Evolutionary conservation across 2,329 filamentous ascomycete genomes (phyloP).

Genomic region (Aspergillus cejpii): DNA sequence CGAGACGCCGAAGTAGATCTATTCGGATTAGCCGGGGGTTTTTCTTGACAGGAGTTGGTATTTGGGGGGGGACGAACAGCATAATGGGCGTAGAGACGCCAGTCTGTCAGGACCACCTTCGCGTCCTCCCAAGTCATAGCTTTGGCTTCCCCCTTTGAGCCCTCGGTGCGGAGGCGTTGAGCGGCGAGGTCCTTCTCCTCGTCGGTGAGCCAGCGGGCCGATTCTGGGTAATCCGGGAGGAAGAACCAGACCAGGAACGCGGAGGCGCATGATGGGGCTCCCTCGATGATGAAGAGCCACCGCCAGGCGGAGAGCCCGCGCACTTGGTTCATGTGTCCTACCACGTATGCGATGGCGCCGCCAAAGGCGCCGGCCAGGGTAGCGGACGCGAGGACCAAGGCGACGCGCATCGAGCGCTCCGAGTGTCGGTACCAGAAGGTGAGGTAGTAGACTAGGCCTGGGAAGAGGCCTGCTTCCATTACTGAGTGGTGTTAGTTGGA

Average conservation of each 20-base stretch:
- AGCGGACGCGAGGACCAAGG: constrained; percentile 49
- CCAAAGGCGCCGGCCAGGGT: constrained; percentile 51
- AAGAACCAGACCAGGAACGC: constrained; percentile 42
- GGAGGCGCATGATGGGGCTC: constrained; percentile 34
- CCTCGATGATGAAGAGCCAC: constrained; percentile 46
- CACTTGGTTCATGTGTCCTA: constrained; percentile 35
- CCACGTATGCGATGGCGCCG: constrained; percentile 50
- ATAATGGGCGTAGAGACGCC: constrained; percentile 49
- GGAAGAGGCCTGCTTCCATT: constrained; percentile 48
- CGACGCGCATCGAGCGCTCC: constrained; percentile 54
- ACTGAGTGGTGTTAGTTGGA: constrained; percentile 20
- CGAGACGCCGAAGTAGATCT: constrained; percentile 49
- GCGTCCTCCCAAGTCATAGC: constrained; percentile 46
- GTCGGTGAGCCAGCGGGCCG: constrained; percentile 40
- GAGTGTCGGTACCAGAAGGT: constrained; percentile 52
- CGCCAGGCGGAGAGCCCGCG: constrained; percentile 39
- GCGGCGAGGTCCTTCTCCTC: constrained; percentile 42
- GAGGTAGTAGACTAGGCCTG: constrained; percentile 44
- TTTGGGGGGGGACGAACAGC: constrained; percentile 32
- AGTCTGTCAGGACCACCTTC: constrained; percentile 45
- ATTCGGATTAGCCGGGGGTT: not conserved
- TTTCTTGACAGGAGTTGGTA: not conserved
- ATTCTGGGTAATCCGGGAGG: constrained; percentile 47
- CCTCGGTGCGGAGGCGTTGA: constrained; percentile 40
- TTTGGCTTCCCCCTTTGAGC: constrained; percentile 28